Evolutionary conservation across 2,329 filamentous ascomycete genomes (phyloP), one percentile per base, ranked within the genome.

Genomic region (Diplodia seriata): DNA sequence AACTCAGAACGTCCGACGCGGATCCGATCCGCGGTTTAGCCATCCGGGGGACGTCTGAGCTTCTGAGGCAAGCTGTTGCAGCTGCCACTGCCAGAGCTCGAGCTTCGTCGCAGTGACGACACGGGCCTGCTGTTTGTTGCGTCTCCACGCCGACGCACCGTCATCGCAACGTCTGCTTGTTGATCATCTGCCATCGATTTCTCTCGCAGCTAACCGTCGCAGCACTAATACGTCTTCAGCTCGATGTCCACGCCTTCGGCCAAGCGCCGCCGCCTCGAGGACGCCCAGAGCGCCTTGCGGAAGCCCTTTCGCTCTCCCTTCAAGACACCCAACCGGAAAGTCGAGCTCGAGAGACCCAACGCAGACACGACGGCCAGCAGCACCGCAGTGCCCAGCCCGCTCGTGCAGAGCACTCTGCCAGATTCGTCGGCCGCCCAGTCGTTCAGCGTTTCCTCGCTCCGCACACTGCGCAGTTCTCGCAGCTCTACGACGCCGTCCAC

Each of bases 261-360:
- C 68, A 91, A 91, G 80, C 86, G 88, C 61, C 88, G 89, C 69
- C 86, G 88, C 71, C 80, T 90, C 70, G 84, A 89, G 68, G 80
- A 84, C 54, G 84, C 86, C 49, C 79, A 84, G 26, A 83, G 82
- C n/a, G 85, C 85, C 7, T 84, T 92, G 57, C 85, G 85, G 70
- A 90, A 89, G 74, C 90, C 90, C 0, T 93, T 93, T 80, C 89
- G 89, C 71, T 92, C 90, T 55, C 90, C 90, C 15, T 84, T 90
- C 69, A 86, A 85, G 71, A 84, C 81, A 47, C 80, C 67, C 26
- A 51, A 20, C 36, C 57, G 51, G 26, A 66, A 49, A 20, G 53
- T 56, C 15, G 50, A 57, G 15, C 53, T 56, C 38, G 50, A 57
- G 14, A 63, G 50, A 1, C 47, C 51, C 53, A 66, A 18, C 29